phyloP scores from a whole-genome alignment of 345 rosid species.

The Citrus cavaleriei region DNA sequence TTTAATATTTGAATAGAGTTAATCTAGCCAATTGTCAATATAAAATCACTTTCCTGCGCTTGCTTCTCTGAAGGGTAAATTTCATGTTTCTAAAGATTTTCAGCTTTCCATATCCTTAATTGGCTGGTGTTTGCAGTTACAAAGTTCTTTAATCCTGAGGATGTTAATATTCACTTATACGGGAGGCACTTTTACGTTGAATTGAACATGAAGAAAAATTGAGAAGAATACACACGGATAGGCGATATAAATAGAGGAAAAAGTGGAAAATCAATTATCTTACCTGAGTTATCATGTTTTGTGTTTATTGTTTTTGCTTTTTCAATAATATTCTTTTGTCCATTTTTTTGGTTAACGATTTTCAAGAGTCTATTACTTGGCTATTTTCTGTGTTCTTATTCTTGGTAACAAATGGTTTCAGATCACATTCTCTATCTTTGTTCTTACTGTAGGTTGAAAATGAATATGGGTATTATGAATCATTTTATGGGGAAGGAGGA shows the following conservation, averaged over 20 bases:
- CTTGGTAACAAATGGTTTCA: not conserved
- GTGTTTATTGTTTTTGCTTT: not conserved
- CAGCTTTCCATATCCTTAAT: not conserved
- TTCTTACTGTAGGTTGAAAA: slow-evolving; percentile 70
- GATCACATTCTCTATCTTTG: not conserved
- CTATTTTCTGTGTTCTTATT: not conserved
- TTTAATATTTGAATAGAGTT: not conserved
- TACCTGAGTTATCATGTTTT: not conserved
- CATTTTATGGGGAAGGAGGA: slow-evolving; percentile 55
- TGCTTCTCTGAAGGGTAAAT: not conserved
- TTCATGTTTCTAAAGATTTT: not conserved
- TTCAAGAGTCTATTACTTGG: not conserved
- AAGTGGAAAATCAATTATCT: not conserved
- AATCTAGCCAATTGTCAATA: not conserved
- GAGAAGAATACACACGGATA: not conserved
- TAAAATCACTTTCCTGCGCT: not conserved
- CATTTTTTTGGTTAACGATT: not conserved
- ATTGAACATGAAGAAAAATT: not conserved
- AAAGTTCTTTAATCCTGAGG: not conserved
- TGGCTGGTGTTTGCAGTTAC: not conserved
- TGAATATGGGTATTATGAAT: slow-evolving; percentile 73
- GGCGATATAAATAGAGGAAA: not conserved
- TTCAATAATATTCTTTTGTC: not conserved
- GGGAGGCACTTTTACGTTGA: not conserved
- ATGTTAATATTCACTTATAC: not conserved